These are phyloP conservation scores for Tolypocladium endophyticum DNA, from an alignment of 2,329 filamentous ascomycete species.

Conservation along the genomic window DNA sequence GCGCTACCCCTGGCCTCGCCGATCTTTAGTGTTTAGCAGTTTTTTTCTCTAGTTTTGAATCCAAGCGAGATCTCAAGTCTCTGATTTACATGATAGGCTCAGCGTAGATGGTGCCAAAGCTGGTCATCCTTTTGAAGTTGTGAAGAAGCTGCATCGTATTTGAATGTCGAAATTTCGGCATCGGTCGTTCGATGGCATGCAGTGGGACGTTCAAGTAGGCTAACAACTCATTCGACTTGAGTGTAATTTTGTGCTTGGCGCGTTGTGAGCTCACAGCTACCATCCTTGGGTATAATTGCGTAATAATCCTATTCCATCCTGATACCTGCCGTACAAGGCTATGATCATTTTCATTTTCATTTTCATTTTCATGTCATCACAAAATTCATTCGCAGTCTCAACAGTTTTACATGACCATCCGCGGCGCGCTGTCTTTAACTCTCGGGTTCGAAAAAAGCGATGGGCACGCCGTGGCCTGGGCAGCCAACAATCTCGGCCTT, in stretches of 20 bases:
- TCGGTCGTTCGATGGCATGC: background rate
- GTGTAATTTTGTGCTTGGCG: background rate
- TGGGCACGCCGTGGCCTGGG: slow-evolving; percentile 29
- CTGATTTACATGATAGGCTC: background rate
- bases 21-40: background rate
- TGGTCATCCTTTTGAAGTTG: no score
- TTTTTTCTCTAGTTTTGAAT: background rate
- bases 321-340: background rate
- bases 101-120: background rate
- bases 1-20: slow-evolving; percentile 32
- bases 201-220: background rate
- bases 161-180: no score
- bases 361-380: background rate
- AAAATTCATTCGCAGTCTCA: no score
- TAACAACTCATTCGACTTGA: background rate
- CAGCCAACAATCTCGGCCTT: slow-evolving; percentile 33
- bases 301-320: background rate
- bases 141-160: no score
- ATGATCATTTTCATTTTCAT: background rate
- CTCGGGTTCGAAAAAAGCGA: slow-evolving; percentile 24
- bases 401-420: background rate
- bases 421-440: background rate
- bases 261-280: background rate
- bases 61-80: background rate
- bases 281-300: background rate